phyloP scores from a whole-genome alignment of 208 protist species.

The Leishmania aethiopica region DNA sequence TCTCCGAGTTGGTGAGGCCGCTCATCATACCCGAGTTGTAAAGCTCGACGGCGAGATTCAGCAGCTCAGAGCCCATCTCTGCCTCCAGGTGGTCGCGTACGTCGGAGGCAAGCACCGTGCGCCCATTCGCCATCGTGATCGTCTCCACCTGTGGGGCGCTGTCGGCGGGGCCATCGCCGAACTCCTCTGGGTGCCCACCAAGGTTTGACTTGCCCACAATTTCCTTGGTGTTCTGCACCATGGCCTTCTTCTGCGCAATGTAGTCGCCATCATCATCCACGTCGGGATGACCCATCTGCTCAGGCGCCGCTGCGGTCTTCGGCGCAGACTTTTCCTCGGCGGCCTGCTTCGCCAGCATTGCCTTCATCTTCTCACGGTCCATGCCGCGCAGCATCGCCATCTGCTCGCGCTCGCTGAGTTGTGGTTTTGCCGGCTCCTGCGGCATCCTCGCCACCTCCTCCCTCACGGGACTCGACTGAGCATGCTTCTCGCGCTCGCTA shows the following conservation, averaged over 20 bases:
- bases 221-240: conserved; percentile 72
- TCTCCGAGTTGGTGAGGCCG: conserved; percentile 64
- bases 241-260: conserved; percentile 85
- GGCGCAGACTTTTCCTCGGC: conserved; percentile 30
- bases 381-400: conserved; percentile 91
- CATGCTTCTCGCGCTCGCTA: conserved; percentile 20
- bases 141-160: conserved; percentile 65
- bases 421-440: conserved; percentile 36
- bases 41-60: conserved; percentile 75
- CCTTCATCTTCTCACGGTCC: conserved; percentile 83
- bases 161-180: conserved; percentile 67
- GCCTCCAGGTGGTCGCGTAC: conserved; percentile 66
- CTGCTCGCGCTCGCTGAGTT: conserved; percentile 84
- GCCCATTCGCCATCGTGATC: conserved; percentile 67
- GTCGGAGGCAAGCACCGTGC: conserved; percentile 54
- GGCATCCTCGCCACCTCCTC: conserved; percentile 7
- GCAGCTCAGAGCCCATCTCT: conserved; percentile 65
- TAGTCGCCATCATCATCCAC: conserved; percentile 88
- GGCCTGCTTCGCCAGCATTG: conserved; percentile 78
- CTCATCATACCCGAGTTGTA: conserved; percentile 71
- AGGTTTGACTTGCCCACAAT: conserved; percentile 81
- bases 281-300: conserved; percentile 47
- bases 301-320: conserved; percentile 14
- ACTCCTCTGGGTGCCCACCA: conserved; percentile 86
- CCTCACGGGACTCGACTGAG: conserved; percentile 1